Conservation (phyloP, 2,329 filamentous ascomycete genomes). For the Plectosphaerella cucumerina region DNA sequence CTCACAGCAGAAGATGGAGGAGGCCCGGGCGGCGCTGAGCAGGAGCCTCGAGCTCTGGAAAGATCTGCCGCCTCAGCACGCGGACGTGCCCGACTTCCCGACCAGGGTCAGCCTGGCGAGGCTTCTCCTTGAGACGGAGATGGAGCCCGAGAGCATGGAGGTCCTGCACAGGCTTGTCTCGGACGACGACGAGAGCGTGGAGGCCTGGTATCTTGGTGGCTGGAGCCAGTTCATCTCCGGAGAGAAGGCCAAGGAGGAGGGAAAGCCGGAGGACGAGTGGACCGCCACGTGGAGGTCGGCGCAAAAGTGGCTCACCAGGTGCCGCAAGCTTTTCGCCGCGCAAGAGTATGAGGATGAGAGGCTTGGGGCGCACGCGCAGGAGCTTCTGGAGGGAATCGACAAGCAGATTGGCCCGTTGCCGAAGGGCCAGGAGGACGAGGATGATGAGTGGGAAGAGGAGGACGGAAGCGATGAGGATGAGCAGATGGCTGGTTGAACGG, state of each 20-base stretch:
- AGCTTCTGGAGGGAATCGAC: constrained; percentile 62
- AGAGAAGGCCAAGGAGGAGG: constrained; percentile 31
- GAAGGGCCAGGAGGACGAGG: constrained; percentile 52
- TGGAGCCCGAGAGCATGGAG: constrained; percentile 79
- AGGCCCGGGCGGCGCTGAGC: constrained; percentile 73
- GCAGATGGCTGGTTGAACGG: constrained; percentile 44
- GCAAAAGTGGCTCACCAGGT: constrained; percentile 77
- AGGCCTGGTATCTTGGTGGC: constrained; percentile 94
- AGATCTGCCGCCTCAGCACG: constrained; percentile 67
- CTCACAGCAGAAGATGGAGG: constrained; percentile 74
- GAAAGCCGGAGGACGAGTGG: constrained; percentile 43
- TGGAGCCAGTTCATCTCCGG: constrained; percentile 84
- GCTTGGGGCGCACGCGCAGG: constrained; percentile 68
- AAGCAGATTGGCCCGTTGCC: constrained; percentile 59
- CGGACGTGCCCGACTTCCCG: constrained; percentile 77
- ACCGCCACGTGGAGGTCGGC: constrained; percentile 67
- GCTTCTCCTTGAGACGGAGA: constrained; percentile 82
- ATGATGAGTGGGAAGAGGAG: constrained; percentile 43
- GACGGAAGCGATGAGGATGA: constrained; percentile 46
- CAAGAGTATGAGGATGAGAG: constrained; percentile 84
- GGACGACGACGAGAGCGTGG: constrained; percentile 92
- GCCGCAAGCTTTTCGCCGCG: constrained; percentile 70
- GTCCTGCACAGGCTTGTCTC: constrained; percentile 79
- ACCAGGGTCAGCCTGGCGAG: constrained; percentile 79
- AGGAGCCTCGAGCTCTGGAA: constrained; percentile 82